Evolutionary conservation across 2,329 filamentous ascomycete genomes (phyloP), one percentile per base, ranked within the genome.

Genomic region (Xylariales sp.): DNA sequence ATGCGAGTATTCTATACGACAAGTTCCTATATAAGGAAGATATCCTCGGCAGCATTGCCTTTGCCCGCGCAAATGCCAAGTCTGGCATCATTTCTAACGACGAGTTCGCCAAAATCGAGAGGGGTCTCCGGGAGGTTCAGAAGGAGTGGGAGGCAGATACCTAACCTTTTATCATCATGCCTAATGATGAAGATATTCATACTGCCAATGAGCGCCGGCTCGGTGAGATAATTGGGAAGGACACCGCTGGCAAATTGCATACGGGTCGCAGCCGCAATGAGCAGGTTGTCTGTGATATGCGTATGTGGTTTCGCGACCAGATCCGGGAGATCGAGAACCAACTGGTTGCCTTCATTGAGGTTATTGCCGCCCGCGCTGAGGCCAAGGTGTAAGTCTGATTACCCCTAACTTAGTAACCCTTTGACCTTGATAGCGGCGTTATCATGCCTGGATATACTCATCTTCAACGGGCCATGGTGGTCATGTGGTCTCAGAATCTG

Each of bases 361-460:
- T 94, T 55, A 87, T 90, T 14, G 86, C 89, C 73, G 83, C 84
- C 46, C 86, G 91, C 36, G 90, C 36, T 10, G 36, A 39, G 36
- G 36, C 36, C 8, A 10, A 39, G 36, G 8, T 39, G 36, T 39
- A 39, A 39, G 36, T 39, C 36, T 36, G 45, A 36, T 36, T 36
- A 28, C 14, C 18, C 10, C 34, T 36, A 36, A 36, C 34, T 36
- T 36, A 36, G 34, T 36, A 36, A 36, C 34, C 34, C 34, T 36
- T 36, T 36, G 34, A 36, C 34, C 34, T 36, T 36, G 34, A 36
- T 36, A 96, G 97, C 70, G 90, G 92, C 73, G 85, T 88, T 71
- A 79, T 97, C 75, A 96, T 97, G 91, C 93, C 93, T 0, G 92
- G 92, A 2, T 97, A 97, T 81, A 97, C 93, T 14, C 93, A 97